These are phyloP conservation scores for Aurinia saxatilis DNA, from an alignment of 345 rosid species.

Conservation along the genomic window DNA sequence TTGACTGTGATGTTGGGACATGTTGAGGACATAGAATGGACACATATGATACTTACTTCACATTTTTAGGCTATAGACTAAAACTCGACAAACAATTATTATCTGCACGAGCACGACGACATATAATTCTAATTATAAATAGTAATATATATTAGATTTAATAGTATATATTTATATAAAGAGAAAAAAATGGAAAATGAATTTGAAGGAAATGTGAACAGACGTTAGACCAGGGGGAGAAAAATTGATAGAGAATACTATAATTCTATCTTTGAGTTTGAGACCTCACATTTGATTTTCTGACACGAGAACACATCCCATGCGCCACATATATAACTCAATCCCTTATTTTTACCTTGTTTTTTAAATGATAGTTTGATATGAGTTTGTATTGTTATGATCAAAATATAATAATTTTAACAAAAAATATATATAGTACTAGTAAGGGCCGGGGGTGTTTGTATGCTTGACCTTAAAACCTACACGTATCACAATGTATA, in stretches of 20 bases:
- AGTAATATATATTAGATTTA: too few species aligned
- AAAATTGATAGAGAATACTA: neutral
- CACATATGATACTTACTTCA: too few species aligned
- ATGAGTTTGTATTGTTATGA: too few species aligned
- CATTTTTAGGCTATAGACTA: too few species aligned
- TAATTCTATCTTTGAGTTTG: neutral
- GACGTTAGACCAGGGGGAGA: slow-evolving; percentile 4
- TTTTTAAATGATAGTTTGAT: too few species aligned
- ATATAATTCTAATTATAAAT: too few species aligned
- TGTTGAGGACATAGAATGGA: slow-evolving; percentile 1
- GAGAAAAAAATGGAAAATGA: neutral
- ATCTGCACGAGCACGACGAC: too few species aligned
- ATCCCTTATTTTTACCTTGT: neutral
- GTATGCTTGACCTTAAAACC: neutral
- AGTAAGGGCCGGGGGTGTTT: neutral
- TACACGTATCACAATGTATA: slow-evolving; percentile 15
- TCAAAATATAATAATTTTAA: too few species aligned
- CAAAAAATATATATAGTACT: neutral
- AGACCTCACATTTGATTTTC: neutral
- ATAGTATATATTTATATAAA: neutral
- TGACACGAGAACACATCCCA: slow-evolving; percentile 19
- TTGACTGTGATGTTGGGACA: neutral
- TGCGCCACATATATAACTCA: slow-evolving; percentile 21
- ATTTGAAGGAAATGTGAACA: slow-evolving; percentile 8
- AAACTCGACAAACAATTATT: too few species aligned